Evolutionary conservation across 2,329 filamentous ascomycete genomes (phyloP).

Genomic region (Aspergillus quadrilineatus): DNA sequence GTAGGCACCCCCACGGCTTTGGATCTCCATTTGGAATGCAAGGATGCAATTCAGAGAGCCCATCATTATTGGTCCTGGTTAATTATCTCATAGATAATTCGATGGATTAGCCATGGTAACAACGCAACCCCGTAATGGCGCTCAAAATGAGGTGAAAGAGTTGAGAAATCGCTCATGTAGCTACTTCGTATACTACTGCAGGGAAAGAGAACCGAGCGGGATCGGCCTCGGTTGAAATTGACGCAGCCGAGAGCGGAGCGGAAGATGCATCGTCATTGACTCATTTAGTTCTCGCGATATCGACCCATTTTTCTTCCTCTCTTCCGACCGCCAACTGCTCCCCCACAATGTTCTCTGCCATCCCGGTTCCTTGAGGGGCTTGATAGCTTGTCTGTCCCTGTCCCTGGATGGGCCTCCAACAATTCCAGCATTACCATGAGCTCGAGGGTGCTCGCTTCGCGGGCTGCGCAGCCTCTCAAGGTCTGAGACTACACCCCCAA

Average conservation of each 20-base stretch:
- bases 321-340: constrained; percentile 10
- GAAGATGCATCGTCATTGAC: constrained; percentile 21
- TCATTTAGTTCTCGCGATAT: constrained; percentile 5
- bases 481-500: constrained; percentile 19
- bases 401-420: constrained; percentile 10
- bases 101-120: too few species aligned
- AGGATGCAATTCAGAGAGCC: too few species aligned
- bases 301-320: constrained; percentile 21
- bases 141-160: too few species aligned
- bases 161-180: not conserved
- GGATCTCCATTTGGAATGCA: too few species aligned
- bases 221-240: constrained; percentile 11
- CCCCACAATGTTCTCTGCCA: constrained; percentile 11
- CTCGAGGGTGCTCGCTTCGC: constrained; percentile 32
- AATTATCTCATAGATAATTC: too few species aligned
- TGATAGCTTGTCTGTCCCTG: constrained; percentile 18
- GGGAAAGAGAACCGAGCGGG: not conserved
- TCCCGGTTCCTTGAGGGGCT: constrained; percentile 5
- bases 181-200: not conserved
- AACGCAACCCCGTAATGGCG: too few species aligned
- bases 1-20: too few species aligned
- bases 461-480: constrained; percentile 31
- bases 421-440: constrained; percentile 32
- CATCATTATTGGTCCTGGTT: too few species aligned
- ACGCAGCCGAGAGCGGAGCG: constrained; percentile 12